These are phyloP conservation scores for Clitopilus hobsonii DNA, from an alignment of 768 basidiomycete species.

Conservation along the genomic window DNA sequence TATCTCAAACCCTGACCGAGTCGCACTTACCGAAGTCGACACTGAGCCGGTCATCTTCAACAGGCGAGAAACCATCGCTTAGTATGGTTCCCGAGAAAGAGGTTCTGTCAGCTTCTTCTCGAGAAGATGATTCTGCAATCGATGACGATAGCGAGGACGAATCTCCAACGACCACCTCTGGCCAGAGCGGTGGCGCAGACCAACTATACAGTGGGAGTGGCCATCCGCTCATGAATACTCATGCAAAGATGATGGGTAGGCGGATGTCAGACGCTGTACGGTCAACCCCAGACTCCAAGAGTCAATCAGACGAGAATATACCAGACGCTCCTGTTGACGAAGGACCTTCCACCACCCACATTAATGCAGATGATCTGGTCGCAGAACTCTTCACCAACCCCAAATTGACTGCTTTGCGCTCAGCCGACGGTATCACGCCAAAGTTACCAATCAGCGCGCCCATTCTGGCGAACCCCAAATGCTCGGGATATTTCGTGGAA, in stretches of 20 bases:
- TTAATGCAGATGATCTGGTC: constrained; percentile 34
- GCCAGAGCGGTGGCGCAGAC: constrained; percentile 9
- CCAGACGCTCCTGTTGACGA: constrained; percentile 9
- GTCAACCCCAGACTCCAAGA: constrained; percentile 17
- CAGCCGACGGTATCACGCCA: constrained; percentile 14
- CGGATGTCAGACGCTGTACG: constrained; percentile 38
- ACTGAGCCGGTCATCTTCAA: constrained; percentile 9
- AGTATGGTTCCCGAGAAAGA: constrained; percentile 10
- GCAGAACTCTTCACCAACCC: constrained; percentile 38
- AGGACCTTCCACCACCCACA: constrained; percentile 22
- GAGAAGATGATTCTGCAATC: constrained; percentile 37
- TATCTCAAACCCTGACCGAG: background rate
- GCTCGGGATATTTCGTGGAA: constrained; percentile 97
- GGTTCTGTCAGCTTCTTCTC: background rate
- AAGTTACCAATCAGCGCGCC: constrained; percentile 45
- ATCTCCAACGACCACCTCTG: no score
- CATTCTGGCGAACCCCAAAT: constrained; percentile 73
- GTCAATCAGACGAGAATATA: constrained; percentile 4
- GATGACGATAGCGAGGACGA: constrained; percentile 39
- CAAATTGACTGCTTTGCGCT: constrained; percentile 36
- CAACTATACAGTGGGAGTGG: constrained; percentile 11
- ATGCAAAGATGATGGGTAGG: constrained; percentile 32
- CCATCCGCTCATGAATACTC: constrained; percentile 9
- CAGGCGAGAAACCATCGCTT: constrained; percentile 8
- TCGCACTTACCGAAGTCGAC: constrained; percentile 1